A percentile compares a stretch with the other conserved stretches of the same genome.
phyloP scores from a whole-genome alignment of 257 asterid genomes.

The Mitragyna speciosa region DNA sequence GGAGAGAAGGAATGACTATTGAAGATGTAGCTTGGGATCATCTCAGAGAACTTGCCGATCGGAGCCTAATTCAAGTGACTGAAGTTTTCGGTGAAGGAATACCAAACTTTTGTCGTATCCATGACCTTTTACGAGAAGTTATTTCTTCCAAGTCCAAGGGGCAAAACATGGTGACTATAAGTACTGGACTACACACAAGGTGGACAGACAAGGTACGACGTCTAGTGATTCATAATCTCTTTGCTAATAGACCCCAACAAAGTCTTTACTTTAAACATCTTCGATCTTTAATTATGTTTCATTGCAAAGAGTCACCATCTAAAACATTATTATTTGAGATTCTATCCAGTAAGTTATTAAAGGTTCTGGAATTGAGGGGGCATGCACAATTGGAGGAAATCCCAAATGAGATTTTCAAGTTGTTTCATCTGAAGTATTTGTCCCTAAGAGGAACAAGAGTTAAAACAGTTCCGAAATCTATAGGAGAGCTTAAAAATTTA shows the following conservation, averaged over 20 bases:
- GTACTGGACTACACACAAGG: neutral
- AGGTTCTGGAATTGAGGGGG: slow-evolving; percentile 2
- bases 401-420: slow-evolving; percentile 15
- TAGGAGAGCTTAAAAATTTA: slow-evolving; percentile 21
- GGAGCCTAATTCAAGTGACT: slow-evolving; percentile 24
- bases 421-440: slow-evolving; percentile 20
- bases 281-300: slow-evolving; percentile 7
- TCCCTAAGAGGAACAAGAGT: slow-evolving; percentile 11
- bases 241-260: neutral
- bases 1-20: neutral
- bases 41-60: slow-evolving; percentile 27
- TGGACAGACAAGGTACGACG: neutral
- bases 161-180: slow-evolving; percentile 4
- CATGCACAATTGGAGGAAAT: neutral
- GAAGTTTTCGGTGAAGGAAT: neutral
- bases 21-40: slow-evolving; percentile 21
- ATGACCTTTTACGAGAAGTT: slow-evolving; percentile 17
- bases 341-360: slow-evolving; percentile 16
- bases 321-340: slow-evolving; percentile 3
- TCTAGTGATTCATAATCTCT: neutral
- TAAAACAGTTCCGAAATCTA: slow-evolving; percentile 16
- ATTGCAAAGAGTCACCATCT: neutral
- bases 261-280: neutral
- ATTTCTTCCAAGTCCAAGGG: neutral
- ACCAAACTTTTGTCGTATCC: neutral